phyloP scores from a whole-genome alignment of 495 filamentous ascomycete genomes.

The Penicillium silybi region DNA sequence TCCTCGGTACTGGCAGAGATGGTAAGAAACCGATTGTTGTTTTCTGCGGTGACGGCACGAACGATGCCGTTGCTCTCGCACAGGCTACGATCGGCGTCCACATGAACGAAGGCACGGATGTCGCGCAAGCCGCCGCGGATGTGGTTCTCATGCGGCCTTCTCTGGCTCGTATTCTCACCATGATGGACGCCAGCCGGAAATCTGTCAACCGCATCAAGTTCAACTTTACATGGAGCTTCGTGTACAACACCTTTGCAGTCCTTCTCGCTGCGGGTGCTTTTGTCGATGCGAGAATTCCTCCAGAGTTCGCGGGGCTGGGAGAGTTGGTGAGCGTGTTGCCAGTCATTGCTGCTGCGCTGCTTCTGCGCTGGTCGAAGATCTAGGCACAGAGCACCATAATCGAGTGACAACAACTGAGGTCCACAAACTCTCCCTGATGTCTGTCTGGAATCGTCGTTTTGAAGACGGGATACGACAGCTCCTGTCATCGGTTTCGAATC shows the following conservation, averaged over 20 bases:
- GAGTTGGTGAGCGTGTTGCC: slow-evolving; percentile 77
- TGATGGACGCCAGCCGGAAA: slow-evolving; percentile 56
- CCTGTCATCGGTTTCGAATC: too few relatives aligned
- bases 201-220: slow-evolving; percentile 55
- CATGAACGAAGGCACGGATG: slow-evolving; percentile 57
- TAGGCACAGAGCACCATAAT: too few relatives aligned
- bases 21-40: slow-evolving; percentile 43
- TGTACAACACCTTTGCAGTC: slow-evolving; percentile 73
- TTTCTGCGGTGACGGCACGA: slow-evolving; percentile 78
- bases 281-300: slow-evolving; percentile 59
- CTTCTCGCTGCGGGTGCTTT: slow-evolving; percentile 69
- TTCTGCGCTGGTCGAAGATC: slow-evolving; percentile 38
- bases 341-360: slow-evolving; percentile 57
- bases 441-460: too few relatives aligned
- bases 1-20: slow-evolving; percentile 14
- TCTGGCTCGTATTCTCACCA: slow-evolving; percentile 53
- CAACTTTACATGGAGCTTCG: slow-evolving; percentile 70
- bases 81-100: slow-evolving; percentile 72
- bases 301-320: slow-evolving; percentile 69
- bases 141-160: slow-evolving; percentile 59
- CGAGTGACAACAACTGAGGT: too few relatives aligned
- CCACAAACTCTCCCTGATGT: too few relatives aligned
- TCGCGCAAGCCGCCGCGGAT: slow-evolving; percentile 66
- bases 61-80: slow-evolving; percentile 72
- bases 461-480: too few relatives aligned